Evolutionary conservation across 129 eudicot species (phyloP), one percentile per base, ranked within the genome.

Genomic region (Glebionis coronaria): DNA sequence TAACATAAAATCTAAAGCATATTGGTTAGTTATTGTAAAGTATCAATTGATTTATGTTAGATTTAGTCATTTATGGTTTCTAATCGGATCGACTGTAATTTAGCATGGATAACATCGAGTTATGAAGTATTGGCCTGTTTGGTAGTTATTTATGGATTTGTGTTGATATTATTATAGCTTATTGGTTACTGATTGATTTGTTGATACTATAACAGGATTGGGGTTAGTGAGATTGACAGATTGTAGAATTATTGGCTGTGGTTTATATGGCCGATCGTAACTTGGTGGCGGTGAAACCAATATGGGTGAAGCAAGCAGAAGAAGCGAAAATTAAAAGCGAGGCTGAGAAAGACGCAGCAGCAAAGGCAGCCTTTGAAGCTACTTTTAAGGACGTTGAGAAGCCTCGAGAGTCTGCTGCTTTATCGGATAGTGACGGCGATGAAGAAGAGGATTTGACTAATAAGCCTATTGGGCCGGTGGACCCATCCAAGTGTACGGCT

Each of bases 271-370:
- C 85, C 65, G 93, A 86, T 76, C 90, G 90, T 62, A 83, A 71
- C 75, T 65, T 80, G 73, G 85, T 83, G 31, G 88, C 72, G 9
- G 89, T 80, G 69, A 85, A 87, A 83, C 95, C 98, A 59, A 83
- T 93, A 72, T 93, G 98, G 98, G 75, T 84, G 96, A 93, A 83
- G 78, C 95, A 85, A 81, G 96, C 96, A 3, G 98, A 93, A 80
- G 96, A 88, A 67, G 98, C 98, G 9, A 93, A 93, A 76, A 56
- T 93, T 20, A 93, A 93, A 73, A 88, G 86, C 44, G 96, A 93
- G 63, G 98, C 98, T 40, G 98, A 93, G 77, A 93, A 93, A 76
- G 79, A 73, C 40, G 99, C 99, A 0, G 97, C 97, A 0, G 99
- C 99, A 0, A 94, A 94, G 76, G 99, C 97, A 14, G 99, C 99